Evolutionary conservation across 2,329 filamentous ascomycete genomes (phyloP).

Genomic region (Fusarium zealandicum): DNA sequence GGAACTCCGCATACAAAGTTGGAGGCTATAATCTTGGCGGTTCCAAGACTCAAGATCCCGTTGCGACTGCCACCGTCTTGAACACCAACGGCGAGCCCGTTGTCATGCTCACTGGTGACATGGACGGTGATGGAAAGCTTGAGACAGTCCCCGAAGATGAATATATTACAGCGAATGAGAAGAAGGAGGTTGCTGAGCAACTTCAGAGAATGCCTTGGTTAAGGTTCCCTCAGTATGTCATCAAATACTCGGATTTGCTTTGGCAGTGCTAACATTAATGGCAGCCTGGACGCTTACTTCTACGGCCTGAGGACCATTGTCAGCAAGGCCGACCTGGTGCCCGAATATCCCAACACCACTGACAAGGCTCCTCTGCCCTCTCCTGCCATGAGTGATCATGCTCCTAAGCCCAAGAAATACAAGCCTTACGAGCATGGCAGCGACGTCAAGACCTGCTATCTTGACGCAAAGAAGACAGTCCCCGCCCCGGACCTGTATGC

Average conservation of each 20-base stretch:
- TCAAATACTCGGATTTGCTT: not conserved
- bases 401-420: constrained; percentile 62
- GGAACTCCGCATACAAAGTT: constrained; percentile 38
- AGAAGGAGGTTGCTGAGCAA: constrained; percentile 43
- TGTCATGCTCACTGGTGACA: constrained; percentile 41
- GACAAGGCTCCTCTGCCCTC: constrained; percentile 45
- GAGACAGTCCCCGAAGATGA: constrained; percentile 36
- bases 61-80: constrained; percentile 39
- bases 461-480: constrained; percentile 65
- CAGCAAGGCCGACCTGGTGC: constrained; percentile 65
- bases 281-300: constrained; percentile 81
- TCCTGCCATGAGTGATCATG: constrained; percentile 44
- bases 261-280: constrained; percentile 20
- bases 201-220: constrained; percentile 51
- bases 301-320: constrained; percentile 78
- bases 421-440: constrained; percentile 71
- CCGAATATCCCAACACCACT: constrained; percentile 72
- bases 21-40: constrained; percentile 35
- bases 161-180: constrained; percentile 42
- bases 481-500: constrained; percentile 69
- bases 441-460: constrained; percentile 66
- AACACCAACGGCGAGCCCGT: constrained; percentile 41
- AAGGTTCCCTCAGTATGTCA: constrained; percentile 49
- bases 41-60: constrained; percentile 34
- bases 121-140: constrained; percentile 41